Base-by-base conservation (phyloP, 1,284 basidiomycete genomes). In the Marasmius sp. region DNA sequence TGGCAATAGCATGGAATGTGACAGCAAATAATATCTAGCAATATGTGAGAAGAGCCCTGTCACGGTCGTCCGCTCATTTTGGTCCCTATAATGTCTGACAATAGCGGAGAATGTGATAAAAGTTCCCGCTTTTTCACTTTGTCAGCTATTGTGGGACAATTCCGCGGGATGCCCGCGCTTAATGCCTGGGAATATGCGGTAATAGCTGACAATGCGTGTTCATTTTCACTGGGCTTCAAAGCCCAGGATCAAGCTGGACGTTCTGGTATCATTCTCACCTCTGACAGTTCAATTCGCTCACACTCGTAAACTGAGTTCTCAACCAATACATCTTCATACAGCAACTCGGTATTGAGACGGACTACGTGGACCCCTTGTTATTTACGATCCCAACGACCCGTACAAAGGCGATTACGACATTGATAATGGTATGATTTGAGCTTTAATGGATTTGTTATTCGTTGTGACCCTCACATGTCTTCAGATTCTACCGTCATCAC, bases 301-400 rank as follows among this genome's bases (percentile, higher is more conserved):
- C 6, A 14, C 34, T 18, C 10, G 27, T 48, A n/a, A n/a, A n/a
- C n/a, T 11, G 12, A 22, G 22, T 33, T 27, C 33, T 14, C 33
- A n/a, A 16, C 49, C 37, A 10, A 12, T 53, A 11, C 16, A 18
- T 14, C 38, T n/a, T n/a, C n/a, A n/a, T 33, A 14, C 20, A 74
- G 71, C 70, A 0, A 68, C 71, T 0, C 70, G 75, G 57, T 75
- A 76, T 60, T 81, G 79, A 51, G 81, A 82, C 63, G 81, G 81
- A 34, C 70, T 82, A 34, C 75, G 82, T 41, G 82, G 82, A 0
- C 71, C 75, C 0, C 62, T 85, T 18, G 73, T 84, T 5, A 70
- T 84, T 53, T 81, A 84, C 51, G 80, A 83, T 63, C 75, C 72
- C 6, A 14, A 77, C 3, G 83, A 83, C 62, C 82, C 83, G 34